Evolutionary conservation across 2,329 filamentous ascomycete genomes (phyloP).

Genomic region (Lojkania enalia): DNA sequence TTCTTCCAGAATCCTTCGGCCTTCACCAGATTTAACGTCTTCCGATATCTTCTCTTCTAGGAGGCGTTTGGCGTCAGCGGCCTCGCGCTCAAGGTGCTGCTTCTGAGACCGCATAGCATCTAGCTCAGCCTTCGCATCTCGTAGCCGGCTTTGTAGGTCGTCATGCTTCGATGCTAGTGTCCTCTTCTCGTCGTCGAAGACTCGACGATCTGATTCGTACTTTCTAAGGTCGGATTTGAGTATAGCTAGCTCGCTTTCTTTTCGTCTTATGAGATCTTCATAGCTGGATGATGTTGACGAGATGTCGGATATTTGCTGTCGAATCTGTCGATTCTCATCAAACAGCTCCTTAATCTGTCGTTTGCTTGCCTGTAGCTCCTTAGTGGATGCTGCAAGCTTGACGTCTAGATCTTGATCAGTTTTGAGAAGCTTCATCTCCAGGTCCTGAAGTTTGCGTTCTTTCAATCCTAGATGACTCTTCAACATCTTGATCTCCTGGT

Average conservation of each 20-base stretch:
- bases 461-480: slow-evolving; percentile 87
- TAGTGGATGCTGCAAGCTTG: slow-evolving; percentile 75
- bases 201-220: slow-evolving; percentile 76
- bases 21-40: slow-evolving; percentile 79
- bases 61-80: slow-evolving; percentile 81
- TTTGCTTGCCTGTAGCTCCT: slow-evolving; percentile 75
- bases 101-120: slow-evolving; percentile 86
- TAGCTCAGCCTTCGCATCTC: slow-evolving; percentile 84
- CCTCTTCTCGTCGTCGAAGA: slow-evolving; percentile 77
- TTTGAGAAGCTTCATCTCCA: slow-evolving; percentile 81
- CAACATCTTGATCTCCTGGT: slow-evolving; percentile 86
- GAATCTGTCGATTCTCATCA: slow-evolving; percentile 79
- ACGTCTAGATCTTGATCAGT: slow-evolving; percentile 87
- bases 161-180: slow-evolving; percentile 75
- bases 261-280: slow-evolving; percentile 88
- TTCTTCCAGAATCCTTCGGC: slow-evolving; percentile 78
- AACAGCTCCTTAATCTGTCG: slow-evolving; percentile 74
- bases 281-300: slow-evolving; percentile 93
- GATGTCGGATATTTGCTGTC: slow-evolving; percentile 82
- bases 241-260: slow-evolving; percentile 88
- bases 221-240: slow-evolving; percentile 83
- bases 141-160: slow-evolving; percentile 72
- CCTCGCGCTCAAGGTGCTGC: slow-evolving; percentile 82
- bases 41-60: slow-evolving; percentile 88
- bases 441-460: slow-evolving; percentile 84